A percentile compares a stretch with the other conserved stretches of the same genome.
Conservation (phyloP, 305 asterid genomes). For the Fraxinus baroniana region DNA sequence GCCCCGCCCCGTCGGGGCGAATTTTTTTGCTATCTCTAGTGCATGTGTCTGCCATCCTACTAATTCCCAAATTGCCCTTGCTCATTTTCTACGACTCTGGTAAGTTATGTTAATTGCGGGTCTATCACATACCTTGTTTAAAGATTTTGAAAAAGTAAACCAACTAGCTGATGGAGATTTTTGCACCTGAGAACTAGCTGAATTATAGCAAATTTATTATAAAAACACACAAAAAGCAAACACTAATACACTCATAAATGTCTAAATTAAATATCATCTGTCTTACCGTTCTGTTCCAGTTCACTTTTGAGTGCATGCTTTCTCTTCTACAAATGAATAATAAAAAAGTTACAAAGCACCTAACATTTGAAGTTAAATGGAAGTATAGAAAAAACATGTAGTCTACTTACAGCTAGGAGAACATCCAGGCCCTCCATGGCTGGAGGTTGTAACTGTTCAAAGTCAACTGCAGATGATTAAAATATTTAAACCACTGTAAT, state of each 20-base stretch:
- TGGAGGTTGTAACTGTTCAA: slow-evolving; percentile 73
- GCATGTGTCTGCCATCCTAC: too few species aligned
- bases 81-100: too few species aligned
- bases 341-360: slow-evolving; percentile 1
- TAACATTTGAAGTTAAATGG: background rate
- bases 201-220: slow-evolving; percentile 21
- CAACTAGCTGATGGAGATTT: slow-evolving; percentile 74
- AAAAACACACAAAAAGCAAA: slow-evolving; percentile 24
- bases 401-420: slow-evolving; percentile 60
- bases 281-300: slow-evolving; percentile 66
- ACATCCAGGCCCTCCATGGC: slow-evolving; percentile 74
- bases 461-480: slow-evolving; percentile 63
- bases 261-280: slow-evolving; percentile 18
- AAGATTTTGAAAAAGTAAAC: slow-evolving; percentile 83
- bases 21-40: too few species aligned
- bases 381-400: slow-evolving; percentile 12
- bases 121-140: slow-evolving; percentile 58
- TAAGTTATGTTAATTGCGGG: too few species aligned
- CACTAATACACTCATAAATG: background rate
- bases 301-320: slow-evolving; percentile 45
- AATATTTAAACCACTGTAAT: slow-evolving; percentile 6
- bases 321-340: slow-evolving; percentile 53
- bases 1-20: too few species aligned
- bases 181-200: slow-evolving; percentile 59
- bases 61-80: too few species aligned